Conservation (phyloP, 352 stramenopile genomes). For the Pythium grandisporangium region DNA sequence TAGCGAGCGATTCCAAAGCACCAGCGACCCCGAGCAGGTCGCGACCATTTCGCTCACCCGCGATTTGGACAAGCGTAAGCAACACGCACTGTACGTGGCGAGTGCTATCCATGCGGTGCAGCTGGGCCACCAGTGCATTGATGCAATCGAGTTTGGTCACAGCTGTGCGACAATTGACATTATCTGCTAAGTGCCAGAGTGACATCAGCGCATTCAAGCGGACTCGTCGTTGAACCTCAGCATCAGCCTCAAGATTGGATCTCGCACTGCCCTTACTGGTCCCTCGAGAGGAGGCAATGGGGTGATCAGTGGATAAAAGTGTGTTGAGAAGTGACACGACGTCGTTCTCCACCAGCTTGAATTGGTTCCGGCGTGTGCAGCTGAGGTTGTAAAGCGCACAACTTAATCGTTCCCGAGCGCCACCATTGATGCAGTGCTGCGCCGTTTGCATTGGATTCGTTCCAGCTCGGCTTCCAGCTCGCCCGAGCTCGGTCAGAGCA, state of each 20-base stretch:
- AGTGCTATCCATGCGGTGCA: conserved; percentile 14
- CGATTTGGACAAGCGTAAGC: conserved; percentile 23
- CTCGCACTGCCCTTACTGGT: no score
- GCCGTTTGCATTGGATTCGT: no score
- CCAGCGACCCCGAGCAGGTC: conserved; percentile 29
- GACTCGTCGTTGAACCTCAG: conserved; percentile 6
- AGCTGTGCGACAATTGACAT: conserved; percentile 27
- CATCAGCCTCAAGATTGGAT: conserved; percentile 3
- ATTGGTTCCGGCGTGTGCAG: conserved; percentile 47
- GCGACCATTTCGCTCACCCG: conserved; percentile 15
- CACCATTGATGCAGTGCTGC: no score
- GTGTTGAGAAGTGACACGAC: conserved; percentile 21
- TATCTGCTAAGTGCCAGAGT: conserved; percentile 49
- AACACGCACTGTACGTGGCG: conserved; percentile 32
- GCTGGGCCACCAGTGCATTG: conserved; percentile 29
- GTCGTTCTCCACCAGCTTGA: conserved; percentile 58
- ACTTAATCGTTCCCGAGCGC: conserved; percentile 39
- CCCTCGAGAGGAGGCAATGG: no score
- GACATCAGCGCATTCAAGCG: conserved; percentile 37
- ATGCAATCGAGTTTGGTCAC: conserved; percentile 40
- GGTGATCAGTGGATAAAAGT: no score
- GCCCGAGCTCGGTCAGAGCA: conserved; percentile 40
- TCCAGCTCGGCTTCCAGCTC: conserved; percentile 19
- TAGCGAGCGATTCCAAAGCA: conserved; percentile 27
- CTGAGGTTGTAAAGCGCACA: conserved; percentile 62